Evolutionary conservation across 768 basidiomycete genomes (phyloP), one percentile per base, ranked within the genome.

Genomic region (Amanita molliuscula): DNA sequence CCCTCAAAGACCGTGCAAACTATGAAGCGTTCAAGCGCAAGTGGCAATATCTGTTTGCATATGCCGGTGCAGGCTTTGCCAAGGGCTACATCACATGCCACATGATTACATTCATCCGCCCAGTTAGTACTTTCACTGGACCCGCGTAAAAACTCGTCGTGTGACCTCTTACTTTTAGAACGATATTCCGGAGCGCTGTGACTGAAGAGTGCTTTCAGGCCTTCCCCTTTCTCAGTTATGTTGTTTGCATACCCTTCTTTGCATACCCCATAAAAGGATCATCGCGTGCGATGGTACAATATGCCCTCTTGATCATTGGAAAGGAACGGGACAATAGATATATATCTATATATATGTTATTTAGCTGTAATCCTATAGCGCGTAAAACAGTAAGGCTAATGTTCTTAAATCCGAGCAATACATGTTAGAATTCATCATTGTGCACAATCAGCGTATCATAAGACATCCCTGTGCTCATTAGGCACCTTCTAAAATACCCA

Each of bases 1-100:
- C 72, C 7, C 67, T 88, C 28, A 65, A 67, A 36, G 78, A 84
- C 47, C 59, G 62, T 20, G 62, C 68, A 20, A 78, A 82, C 56
- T 86, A 79, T 56, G 79, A 76, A 15, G 65, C 75, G n/a, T 86
- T 87, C 75, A 82, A 79, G 58, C 76, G 83, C 51, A 88, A 88
- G 66, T 88, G 86, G 86, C 78, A 82, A 59, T 88, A 88, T 60
- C 81, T 87, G 47, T 88, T 86, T 61, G 85, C 81, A 15, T 88
- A 88, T 58, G 86, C 86, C 38, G 83, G 81, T 37, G 84, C 83
- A 49, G 86, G 86, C 16, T 88, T 87, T 64, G 76, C 79, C 18
- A 81, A 84, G 60, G 86, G 84, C 18, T 88, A 87, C 64, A 86
- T 87, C 61, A 83, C 84, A 26, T 87, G 84, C 58, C 85, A 87